These are phyloP conservation scores for Amanita rimosa DNA, from an alignment of 768 basidiomycete species.

Conservation along the genomic window DNA sequence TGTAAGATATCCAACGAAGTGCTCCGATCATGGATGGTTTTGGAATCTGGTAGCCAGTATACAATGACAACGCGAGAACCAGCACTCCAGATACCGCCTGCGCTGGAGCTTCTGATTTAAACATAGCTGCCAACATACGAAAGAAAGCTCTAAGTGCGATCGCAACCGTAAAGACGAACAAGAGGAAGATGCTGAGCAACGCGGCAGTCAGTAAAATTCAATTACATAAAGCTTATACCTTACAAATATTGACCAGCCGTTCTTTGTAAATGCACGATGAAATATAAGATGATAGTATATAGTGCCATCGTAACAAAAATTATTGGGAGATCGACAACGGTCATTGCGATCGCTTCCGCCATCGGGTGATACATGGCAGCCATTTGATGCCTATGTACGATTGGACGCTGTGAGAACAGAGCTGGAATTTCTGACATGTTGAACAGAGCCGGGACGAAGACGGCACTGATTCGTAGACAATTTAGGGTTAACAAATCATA, in stretches of 20 bases:
- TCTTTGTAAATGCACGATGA: slow-evolving; percentile 45
- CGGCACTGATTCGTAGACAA: slow-evolving; percentile 24
- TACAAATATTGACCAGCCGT: slow-evolving; percentile 57
- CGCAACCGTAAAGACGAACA: slow-evolving; percentile 47
- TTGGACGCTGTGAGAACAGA: slow-evolving; percentile 49
- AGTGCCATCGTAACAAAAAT: slow-evolving; percentile 32
- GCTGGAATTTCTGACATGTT: slow-evolving; percentile 60
- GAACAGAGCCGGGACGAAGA: slow-evolving; percentile 48
- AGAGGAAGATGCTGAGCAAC: slow-evolving; percentile 38
- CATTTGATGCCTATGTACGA: slow-evolving; percentile 42
- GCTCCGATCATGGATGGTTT: slow-evolving; percentile 56
- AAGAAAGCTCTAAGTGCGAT: slow-evolving; percentile 71
- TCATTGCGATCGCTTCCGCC: slow-evolving; percentile 36
- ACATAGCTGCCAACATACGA: slow-evolving; percentile 50
- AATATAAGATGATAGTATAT: slow-evolving; percentile 46
- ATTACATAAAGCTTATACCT: slow-evolving; percentile 14
- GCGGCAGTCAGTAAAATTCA: slow-evolving; percentile 1
- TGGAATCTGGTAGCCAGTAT: slow-evolving; percentile 36
- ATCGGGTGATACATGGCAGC: slow-evolving; percentile 46
- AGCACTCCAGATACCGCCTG: slow-evolving; percentile 44
- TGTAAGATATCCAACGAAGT: slow-evolving; percentile 54
- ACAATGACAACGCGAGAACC: slow-evolving; percentile 19
- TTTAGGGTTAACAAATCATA: neutral
- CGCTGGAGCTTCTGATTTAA: slow-evolving; percentile 48
- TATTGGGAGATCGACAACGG: slow-evolving; percentile 51